Base-by-base conservation (phyloP, 768 basidiomycete species). In the Tricholoma terreum region DNA sequence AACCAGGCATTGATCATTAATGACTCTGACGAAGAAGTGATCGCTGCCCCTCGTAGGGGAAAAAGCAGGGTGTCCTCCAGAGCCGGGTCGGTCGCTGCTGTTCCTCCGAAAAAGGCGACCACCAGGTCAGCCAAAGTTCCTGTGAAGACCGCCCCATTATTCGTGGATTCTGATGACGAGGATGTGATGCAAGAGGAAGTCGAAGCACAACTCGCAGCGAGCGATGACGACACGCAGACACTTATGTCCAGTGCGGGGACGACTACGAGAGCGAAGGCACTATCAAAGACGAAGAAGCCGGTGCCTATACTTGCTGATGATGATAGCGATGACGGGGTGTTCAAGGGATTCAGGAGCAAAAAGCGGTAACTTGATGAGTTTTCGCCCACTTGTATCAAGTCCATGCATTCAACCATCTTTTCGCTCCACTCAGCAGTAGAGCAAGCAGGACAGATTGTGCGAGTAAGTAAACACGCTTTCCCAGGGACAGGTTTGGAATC, bases 241-340 rank as follows among this genome's bases (percentile, higher is more conserved):
- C 63, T 66, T 9, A 60, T 62, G 43, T 74, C 73, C 10, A 75
- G 65, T 59, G 58, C 59, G 10, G 63, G 66, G 4, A 24, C 61
- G 27, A 63, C 62, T 36, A 43, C 66, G 12, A 62, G 62, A 34
- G 57, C 60, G 38, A 68, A 70, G n/a, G 56, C 68, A 46, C 55
- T 65, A 10, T 60, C 66, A 10, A 72, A 60, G 50, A 51, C 57
- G 49, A 75, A 70, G 68, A 75, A 68, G 48, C 59, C 67, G 14
- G 65, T 68, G 1, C 72, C 75, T 31, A 69, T 79, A 10, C 69
- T 84, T 34, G 71, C 78, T 3, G 84, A 84, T 55, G 86, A 89
- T 63, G 87, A 87, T 67, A 87, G 85, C 9, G 89, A 89, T 63
- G 84, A 89, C 56, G 87, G 79, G 27, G 81, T 83, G n/a, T 90